These are phyloP conservation scores for Esteya vermicola DNA, from an alignment of 2,329 filamentous ascomycete species.

Conservation along the genomic window DNA sequence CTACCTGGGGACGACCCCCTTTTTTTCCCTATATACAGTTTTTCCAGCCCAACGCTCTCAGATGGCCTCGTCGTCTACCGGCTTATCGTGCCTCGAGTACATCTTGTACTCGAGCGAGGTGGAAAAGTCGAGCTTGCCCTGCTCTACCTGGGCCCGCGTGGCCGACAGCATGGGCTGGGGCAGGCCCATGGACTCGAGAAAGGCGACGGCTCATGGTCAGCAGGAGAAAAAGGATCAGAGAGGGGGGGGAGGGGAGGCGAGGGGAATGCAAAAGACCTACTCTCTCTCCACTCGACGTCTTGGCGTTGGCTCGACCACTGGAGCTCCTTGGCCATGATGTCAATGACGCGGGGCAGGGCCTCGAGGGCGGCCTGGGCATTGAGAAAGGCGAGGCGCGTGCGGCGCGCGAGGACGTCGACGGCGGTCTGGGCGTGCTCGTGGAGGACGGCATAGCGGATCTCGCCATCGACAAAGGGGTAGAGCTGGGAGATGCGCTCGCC, in stretches of 20 bases:
- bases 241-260: background rate
- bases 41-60: background rate
- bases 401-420: conserved; percentile 72
- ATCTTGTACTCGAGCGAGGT: conserved; percentile 45
- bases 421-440: conserved; percentile 89
- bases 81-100: conserved; percentile 46
- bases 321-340: conserved; percentile 77
- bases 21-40: background rate
- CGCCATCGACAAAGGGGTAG: conserved; percentile 86
- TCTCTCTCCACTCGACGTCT: conserved; percentile 68
- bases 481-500: conserved; percentile 66
- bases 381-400: conserved; percentile 76
- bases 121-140: conserved; percentile 42
- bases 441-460: conserved; percentile 74
- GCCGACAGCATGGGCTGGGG: conserved; percentile 40
- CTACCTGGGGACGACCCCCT: background rate
- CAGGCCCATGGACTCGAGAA: conserved; percentile 53
- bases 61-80: conserved; percentile 20
- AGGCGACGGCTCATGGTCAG: conserved; percentile 28
- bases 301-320: conserved; percentile 61
- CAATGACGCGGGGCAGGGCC: conserved; percentile 70
- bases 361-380: conserved; percentile 86
- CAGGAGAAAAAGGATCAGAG: background rate
- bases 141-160: conserved; percentile 46
- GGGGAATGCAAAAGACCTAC: too few species aligned